Base-by-base conservation (phyloP, 1,139 yeast genomes). In the Pichia sp. region DNA sequence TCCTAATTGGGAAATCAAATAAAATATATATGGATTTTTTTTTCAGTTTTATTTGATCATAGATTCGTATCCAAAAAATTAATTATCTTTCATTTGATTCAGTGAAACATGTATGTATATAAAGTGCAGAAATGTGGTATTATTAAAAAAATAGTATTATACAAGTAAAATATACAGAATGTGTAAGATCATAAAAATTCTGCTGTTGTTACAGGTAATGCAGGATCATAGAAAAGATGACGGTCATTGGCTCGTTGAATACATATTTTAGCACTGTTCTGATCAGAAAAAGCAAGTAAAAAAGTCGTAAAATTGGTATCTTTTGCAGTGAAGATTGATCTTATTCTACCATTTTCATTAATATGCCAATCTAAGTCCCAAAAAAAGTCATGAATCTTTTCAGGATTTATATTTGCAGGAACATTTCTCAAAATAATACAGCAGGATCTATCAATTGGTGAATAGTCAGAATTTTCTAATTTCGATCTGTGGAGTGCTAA, bases 231-330 rank as follows among this genome's bases (percentile, higher is more conserved):
- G 28, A 70, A 71, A 46, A 69, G 63, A 18, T 54, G 54, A 38
- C 64, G 67, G 6, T 80, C 78, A 56, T 81, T 74, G 54, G 65
- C 71, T 46, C 72, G 72, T n/a, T 76, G 57, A 2, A 72, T 75
- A 49, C 80, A 76, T 37, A 81, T 56, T 25, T 51, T 55, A 0
- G 88, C 81, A 48, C 74, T 76, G 3, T 61, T 56, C n/a, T 54
- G 55, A 47, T 67, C 66, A 13, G 64, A 63, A 54, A 82, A 80
- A 35, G 74, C 60, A 6, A 81, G 58, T 11, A 80, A 57, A 52
- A 66, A 66, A 13, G 66, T 63, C 10, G 60, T 52, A 2, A 66
- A 56, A 5, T 63, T 64, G 13, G 62, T 56, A 16, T 51, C 51
- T 20, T 56, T 49, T 31, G 56, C 61, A 24, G 54, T 60, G 5